Conservation (phyloP, 2,329 filamentous ascomycete genomes). For the Sclerotiophoma versabilis region DNA sequence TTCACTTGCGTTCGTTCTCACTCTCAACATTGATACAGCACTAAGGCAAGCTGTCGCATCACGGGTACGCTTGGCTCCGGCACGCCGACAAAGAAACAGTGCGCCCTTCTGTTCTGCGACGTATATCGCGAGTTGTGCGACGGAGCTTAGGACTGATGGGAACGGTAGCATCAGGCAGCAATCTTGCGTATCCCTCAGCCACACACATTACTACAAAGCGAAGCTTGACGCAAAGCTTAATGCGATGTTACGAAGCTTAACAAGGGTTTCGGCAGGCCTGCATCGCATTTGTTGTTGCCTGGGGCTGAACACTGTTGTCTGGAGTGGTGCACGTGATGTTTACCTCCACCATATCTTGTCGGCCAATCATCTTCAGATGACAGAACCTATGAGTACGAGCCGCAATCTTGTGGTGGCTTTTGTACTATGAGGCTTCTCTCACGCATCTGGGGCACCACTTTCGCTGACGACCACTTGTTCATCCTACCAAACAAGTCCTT, state of each 20-base stretch:
- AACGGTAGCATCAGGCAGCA: neutral
- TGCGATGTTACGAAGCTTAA: neutral
- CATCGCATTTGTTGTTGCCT: neutral
- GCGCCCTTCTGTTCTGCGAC: neutral
- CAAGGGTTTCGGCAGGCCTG: neutral
- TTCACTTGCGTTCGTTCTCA: neutral
- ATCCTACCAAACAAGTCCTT: neutral
- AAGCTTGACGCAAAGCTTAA: conserved; percentile 1
- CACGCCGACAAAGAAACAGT: neutral
- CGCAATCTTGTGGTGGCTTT: neutral
- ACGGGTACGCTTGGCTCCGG: neutral
- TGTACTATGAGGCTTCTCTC: neutral
- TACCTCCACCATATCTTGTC: no score
- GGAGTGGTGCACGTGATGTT: no score
- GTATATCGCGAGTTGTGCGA: neutral
- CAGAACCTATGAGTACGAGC: neutral
- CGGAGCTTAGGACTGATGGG: neutral
- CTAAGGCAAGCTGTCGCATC: neutral
- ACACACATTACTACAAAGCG: neutral
- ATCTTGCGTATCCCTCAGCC: neutral
- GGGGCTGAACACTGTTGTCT: neutral
- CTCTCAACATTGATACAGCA: no score
- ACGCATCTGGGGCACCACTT: neutral
- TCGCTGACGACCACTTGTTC: neutral
- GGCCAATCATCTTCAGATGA: no score